Base-by-base conservation (phyloP, 495 filamentous ascomycete species). In the Daldinia concentrica region DNA sequence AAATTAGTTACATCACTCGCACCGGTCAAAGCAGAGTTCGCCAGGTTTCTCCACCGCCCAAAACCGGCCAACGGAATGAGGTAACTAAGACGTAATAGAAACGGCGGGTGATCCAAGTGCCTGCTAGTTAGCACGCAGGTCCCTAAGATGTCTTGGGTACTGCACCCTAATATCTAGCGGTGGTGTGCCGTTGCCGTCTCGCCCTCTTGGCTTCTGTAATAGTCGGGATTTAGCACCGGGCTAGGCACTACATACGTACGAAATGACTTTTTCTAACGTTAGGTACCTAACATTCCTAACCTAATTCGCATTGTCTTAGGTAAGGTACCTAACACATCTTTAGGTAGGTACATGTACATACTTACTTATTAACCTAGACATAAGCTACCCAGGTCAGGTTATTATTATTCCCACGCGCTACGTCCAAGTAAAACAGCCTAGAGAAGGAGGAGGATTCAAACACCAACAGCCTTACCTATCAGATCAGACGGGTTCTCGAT, bases 21-120 rank as follows among this genome's bases (percentile, higher is more conserved):
- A 19, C 43, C 43, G n/a, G 19, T 19, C 19, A 24, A 24, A 48
- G 43, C 43, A 48, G 17, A 19, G 17, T 17, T 24, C 15, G 39
- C 39, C 39, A n/a, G 15, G 39, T 48, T n/a, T n/a, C 43, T 11
- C 66, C 71, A 69, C 66, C 29, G n/a, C 24, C 39, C 39, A 37
- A 60, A 65, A 56, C 56, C 48, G 50, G 51, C 14, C 41, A 19
- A 34, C 30, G 29, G 57, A 36, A 74, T 78, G 69, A 72, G 59
- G 69, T 76, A 76, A 76, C 58, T 64, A 78, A 78, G 59, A 78
- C 76, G 76, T 78, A 78, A 78, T 78, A 62, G 37, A 74, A 78
- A 78, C 52, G 51, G 59, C 43, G 36, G 45, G 45, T 19, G 36
- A 52, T 57, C 61, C 45, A 56, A 17, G 22, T 45, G 9, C 66